Percentiles rank a stretch among this genome's conserved stretches.
phyloP scores from a whole-genome alignment of 2,329 filamentous ascomycete species.

The Fusarium longipes region DNA sequence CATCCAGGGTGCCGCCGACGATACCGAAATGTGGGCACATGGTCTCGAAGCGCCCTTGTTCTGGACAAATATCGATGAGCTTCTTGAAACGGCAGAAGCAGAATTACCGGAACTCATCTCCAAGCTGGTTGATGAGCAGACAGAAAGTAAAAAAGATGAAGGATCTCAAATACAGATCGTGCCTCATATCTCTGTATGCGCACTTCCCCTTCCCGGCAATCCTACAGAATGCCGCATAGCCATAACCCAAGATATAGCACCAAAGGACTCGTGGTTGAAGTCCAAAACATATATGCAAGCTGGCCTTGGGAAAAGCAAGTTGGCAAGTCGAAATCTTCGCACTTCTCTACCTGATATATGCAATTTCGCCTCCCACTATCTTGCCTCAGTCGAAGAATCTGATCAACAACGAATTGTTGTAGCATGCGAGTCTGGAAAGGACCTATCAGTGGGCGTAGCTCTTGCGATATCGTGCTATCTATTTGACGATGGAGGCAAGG shows the following conservation, averaged over 20 bases:
- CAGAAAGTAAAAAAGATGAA: constrained; percentile 17
- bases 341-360: constrained; percentile 73
- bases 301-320: constrained; percentile 76
- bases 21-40: constrained; percentile 91
- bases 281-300: constrained; percentile 62
- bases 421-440: constrained; percentile 80
- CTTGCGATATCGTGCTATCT: constrained; percentile 81
- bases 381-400: constrained; percentile 39
- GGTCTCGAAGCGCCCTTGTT: constrained; percentile 83
- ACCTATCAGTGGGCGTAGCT: constrained; percentile 81
- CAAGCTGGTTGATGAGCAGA: constrained; percentile 54
- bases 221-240: constrained; percentile 54
- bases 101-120: constrained; percentile 66
- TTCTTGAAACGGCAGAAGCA: constrained; percentile 74
- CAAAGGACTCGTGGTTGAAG: constrained; percentile 56
- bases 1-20: constrained; percentile 94
- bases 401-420: constrained; percentile 60
- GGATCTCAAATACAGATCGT: constrained; percentile 49
- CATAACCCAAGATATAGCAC: constrained; percentile 57
- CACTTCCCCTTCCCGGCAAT: constrained; percentile 45
- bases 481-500: constrained; percentile 71
- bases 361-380: constrained; percentile 61
- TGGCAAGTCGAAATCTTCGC: constrained; percentile 86
- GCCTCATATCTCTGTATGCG: constrained; percentile 52
- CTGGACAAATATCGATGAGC: constrained; percentile 73